A percentile compares a stretch with the other conserved stretches of the same genome.
phyloP scores from a whole-genome alignment of 2,329 filamentous ascomycete genomes.

The Malbranchea zuffiana region DNA sequence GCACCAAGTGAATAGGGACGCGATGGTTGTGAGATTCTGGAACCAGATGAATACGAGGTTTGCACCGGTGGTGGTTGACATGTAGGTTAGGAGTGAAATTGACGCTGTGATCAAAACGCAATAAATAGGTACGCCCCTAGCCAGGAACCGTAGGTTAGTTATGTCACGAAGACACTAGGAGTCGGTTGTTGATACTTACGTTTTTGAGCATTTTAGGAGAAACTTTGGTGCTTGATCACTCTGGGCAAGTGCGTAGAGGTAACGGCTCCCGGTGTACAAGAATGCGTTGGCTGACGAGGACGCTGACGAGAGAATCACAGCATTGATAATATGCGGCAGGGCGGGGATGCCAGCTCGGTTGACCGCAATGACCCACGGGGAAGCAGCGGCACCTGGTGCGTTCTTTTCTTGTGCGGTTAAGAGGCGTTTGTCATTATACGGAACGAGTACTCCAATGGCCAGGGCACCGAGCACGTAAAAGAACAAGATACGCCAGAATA shows the following conservation, averaged over 20 bases:
- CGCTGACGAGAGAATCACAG: conserved; percentile 61
- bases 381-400: conserved; percentile 51
- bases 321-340: conserved; percentile 64
- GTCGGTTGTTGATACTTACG: conserved; percentile 27
- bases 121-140: conserved; percentile 36
- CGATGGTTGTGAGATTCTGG: conserved; percentile 34
- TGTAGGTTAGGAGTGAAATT: conserved; percentile 37
- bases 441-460: conserved; percentile 52
- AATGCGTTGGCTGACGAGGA: conserved; percentile 60
- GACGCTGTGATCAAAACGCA: conserved; percentile 32
- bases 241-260: conserved; percentile 39
- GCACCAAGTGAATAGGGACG: conserved; percentile 38
- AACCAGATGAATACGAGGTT: conserved; percentile 38
- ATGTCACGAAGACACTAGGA: neutral
- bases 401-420: conserved; percentile 42
- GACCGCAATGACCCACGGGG: conserved; percentile 62
- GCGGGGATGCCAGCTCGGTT: conserved; percentile 55
- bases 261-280: conserved; percentile 45
- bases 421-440: conserved; percentile 49
- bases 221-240: conserved; percentile 44
- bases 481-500: conserved; percentile 46
- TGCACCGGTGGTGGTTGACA: conserved; percentile 31
- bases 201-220: conserved; percentile 39
- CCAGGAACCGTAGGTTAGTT: neutral
- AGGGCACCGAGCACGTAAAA: conserved; percentile 50